Evolutionary conservation across 1,284 basidiomycete genomes (phyloP).

Genomic region (Laetiporus sulphureus): DNA sequence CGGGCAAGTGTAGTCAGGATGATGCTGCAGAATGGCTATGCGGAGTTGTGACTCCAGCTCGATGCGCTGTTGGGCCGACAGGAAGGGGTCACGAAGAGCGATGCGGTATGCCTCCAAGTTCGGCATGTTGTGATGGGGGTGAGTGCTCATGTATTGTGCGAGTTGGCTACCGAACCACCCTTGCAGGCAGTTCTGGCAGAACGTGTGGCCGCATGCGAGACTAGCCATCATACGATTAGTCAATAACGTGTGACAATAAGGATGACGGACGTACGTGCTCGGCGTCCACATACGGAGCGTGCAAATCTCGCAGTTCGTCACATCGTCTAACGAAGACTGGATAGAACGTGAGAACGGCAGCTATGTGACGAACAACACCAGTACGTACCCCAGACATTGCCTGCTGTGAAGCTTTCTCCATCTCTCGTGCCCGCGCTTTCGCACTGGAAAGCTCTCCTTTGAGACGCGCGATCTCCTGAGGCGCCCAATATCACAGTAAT

Average conservation of each 20-base stretch:
- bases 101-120: conserved; percentile 10
- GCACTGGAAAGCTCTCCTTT: neutral
- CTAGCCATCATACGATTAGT: conserved; percentile 25
- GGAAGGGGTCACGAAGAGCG: conserved; percentile 14
- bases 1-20: conserved; percentile 58
- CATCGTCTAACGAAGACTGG: conserved; percentile 53
- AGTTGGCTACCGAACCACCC: conserved; percentile 59
- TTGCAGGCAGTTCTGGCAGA: conserved; percentile 54
- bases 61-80: conserved; percentile 14
- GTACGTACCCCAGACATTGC: neutral
- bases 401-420: neutral
- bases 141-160: conserved; percentile 36
- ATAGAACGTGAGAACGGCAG: conserved; percentile 17
- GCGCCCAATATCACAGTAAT: neutral
- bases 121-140: conserved; percentile 40
- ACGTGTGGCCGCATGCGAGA: conserved; percentile 64
- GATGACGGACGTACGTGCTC: conserved; percentile 40
- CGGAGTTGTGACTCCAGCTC: conserved; percentile 20
- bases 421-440: neutral
- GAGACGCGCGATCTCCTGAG: neutral
- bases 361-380: neutral
- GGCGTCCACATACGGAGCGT: conserved; percentile 55
- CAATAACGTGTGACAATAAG: conserved; percentile 2
- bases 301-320: conserved; percentile 57
- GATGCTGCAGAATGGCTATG: conserved; percentile 16